A percentile compares a stretch with the other conserved stretches of the same genome.
Conservation (phyloP, 1,284 basidiomycete genomes). For the Volvariella volvacea region DNA sequence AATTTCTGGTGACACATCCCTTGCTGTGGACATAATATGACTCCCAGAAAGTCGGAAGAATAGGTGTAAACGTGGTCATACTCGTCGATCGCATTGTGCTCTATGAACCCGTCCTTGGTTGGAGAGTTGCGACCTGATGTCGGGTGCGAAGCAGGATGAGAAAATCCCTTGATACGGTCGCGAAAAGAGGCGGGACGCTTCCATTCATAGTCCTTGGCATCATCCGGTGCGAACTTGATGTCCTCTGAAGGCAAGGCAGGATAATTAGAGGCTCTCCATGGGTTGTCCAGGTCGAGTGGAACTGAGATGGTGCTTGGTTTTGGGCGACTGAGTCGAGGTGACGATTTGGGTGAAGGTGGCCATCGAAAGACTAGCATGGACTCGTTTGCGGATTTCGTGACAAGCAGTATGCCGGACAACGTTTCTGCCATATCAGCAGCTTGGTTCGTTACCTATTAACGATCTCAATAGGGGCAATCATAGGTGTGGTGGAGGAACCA, state of each 20-base stretch:
- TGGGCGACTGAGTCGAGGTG: slow-evolving; percentile 57
- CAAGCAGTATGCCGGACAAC: slow-evolving; percentile 65
- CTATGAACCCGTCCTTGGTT: slow-evolving; percentile 30
- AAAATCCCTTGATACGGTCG: slow-evolving; percentile 35
- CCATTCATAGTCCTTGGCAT: slow-evolving; percentile 46
- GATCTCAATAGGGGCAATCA: too few species aligned
- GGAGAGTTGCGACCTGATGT: slow-evolving; percentile 39
- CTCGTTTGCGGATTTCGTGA: slow-evolving; percentile 71
- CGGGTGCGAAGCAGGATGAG: slow-evolving; percentile 30
- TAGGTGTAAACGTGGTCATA: slow-evolving; percentile 77
- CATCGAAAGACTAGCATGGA: slow-evolving; percentile 68
- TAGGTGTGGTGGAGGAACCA: too few species aligned
- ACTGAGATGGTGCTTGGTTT: slow-evolving; percentile 39
- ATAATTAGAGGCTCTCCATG: slow-evolving; percentile 58
- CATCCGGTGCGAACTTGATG: slow-evolving; percentile 13
- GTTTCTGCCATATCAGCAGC: slow-evolving; percentile 54
- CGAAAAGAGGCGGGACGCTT: slow-evolving; percentile 36
- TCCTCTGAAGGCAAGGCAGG: slow-evolving; percentile 22
- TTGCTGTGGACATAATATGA: slow-evolving; percentile 72
- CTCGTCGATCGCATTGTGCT: slow-evolving; percentile 33
- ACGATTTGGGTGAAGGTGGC: slow-evolving; percentile 56
- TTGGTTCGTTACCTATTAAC: too few species aligned
- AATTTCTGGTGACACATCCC: slow-evolving; percentile 92
- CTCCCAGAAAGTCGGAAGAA: slow-evolving; percentile 75
- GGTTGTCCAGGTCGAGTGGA: slow-evolving; percentile 56